Conservation (phyloP, 106 monocot genomes). For the Cymbidium sinense region DNA sequence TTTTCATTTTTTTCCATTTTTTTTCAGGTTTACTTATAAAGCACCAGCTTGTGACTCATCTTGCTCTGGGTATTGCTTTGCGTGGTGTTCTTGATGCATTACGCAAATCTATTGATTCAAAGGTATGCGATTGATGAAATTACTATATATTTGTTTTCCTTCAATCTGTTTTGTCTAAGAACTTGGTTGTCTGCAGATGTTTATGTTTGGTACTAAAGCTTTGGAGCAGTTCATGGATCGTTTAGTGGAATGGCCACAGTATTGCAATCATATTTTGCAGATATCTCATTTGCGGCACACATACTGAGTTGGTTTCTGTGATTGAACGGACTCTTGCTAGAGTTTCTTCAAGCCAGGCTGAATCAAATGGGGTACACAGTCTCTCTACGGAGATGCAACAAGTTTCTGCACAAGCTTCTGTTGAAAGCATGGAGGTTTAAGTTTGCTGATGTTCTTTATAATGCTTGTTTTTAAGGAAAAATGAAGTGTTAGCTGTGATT, state of each 20-base stretch:
- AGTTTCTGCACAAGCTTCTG: conserved; percentile 23
- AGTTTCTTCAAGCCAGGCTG: conserved; percentile 56
- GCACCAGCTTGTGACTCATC: conserved; percentile 85
- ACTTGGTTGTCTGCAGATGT: conserved; percentile 49
- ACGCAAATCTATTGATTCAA: conserved; percentile 92
- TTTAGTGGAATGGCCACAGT: conserved; percentile 69
- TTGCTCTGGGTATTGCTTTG: conserved; percentile 79
- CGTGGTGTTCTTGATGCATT: conserved; percentile 92
- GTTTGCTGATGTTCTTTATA: not conserved
- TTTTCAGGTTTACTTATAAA: conserved; percentile 89
- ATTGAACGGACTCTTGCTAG: conserved; percentile 60
- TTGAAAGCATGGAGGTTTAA: conserved; percentile 48
- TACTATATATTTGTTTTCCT: not conserved
- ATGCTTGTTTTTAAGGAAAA: not conserved
- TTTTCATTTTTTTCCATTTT: too few species aligned
- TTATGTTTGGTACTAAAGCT: conserved; percentile 68
- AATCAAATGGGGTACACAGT: conserved; percentile 27
- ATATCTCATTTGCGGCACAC: conserved; percentile 68
- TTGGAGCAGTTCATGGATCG: conserved; percentile 73
- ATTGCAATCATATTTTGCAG: conserved; percentile 77
- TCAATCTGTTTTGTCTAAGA: conserved; percentile 3
- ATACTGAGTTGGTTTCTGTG: conserved; percentile 53
- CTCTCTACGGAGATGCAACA: conserved; percentile 43
- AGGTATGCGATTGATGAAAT: conserved; percentile 30
- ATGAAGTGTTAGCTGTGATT: not conserved